Evolutionary conservation across 2,329 filamentous ascomycete species (phyloP).

Genomic region (Talaromyces sp.): DNA sequence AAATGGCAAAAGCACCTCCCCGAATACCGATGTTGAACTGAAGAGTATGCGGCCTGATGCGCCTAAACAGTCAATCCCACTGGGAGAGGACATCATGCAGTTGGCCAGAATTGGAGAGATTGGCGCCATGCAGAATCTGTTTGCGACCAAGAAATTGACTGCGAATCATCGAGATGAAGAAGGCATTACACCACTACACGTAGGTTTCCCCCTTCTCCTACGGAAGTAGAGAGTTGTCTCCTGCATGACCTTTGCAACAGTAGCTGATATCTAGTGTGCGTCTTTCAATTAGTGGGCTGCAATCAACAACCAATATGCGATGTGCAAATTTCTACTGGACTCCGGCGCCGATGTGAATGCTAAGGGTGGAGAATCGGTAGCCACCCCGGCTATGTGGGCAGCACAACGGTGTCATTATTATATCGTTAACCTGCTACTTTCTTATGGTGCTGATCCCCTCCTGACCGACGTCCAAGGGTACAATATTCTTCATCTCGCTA

Average conservation of each 20-base stretch:
- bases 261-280: conserved; percentile 15
- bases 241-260: background rate
- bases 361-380: conserved; percentile 92
- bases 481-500: conserved; percentile 95
- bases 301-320: conserved; percentile 97
- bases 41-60: conserved; percentile 38
- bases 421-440: conserved; percentile 86
- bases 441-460: conserved; percentile 88
- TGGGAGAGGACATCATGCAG: conserved; percentile 90
- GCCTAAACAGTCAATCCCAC: conserved; percentile 40
- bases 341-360: conserved; percentile 87
- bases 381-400: conserved; percentile 94
- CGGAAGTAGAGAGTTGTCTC: background rate
- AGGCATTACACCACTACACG: conserved; percentile 93
- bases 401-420: conserved; percentile 97
- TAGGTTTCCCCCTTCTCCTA: conserved; percentile 50
- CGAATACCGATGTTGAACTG: conserved; percentile 43
- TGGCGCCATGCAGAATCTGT: conserved; percentile 82
- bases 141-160: conserved; percentile 78
- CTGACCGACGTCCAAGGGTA: conserved; percentile 94
- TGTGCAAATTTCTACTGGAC: conserved; percentile 93
- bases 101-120: conserved; percentile 87
- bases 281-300: conserved; percentile 77
- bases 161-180: conserved; percentile 85
- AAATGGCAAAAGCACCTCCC: conserved; percentile 37